phyloP scores from a whole-genome alignment of 306 rosid species.

The Pachyrhizus erosus region DNA sequence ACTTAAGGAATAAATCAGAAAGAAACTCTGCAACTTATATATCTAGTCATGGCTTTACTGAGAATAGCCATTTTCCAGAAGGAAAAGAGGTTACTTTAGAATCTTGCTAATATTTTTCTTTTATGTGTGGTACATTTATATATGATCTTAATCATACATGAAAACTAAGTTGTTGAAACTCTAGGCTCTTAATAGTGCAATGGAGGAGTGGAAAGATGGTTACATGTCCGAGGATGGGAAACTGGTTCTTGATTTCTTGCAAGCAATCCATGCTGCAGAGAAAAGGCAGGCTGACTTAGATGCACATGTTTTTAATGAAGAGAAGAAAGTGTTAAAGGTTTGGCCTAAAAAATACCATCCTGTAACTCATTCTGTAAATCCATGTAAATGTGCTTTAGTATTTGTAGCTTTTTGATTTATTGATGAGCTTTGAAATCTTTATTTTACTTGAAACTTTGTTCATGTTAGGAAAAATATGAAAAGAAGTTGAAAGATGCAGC shows the following conservation, averaged over 20 bases:
- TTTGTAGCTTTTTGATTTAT: constrained; percentile 21
- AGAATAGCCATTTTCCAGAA: constrained; percentile 45
- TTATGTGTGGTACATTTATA: constrained; percentile 21
- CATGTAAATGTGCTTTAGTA: constrained; percentile 32
- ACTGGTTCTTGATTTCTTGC: constrained; percentile 79
- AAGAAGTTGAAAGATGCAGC: constrained; percentile 89
- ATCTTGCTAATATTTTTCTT: constrained; percentile 19
- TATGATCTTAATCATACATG: constrained; percentile 27
- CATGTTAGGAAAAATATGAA: constrained; percentile 76
- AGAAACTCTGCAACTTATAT: constrained; percentile 40
- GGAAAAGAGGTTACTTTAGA: constrained; percentile 66
- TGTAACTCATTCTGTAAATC: constrained; percentile 30
- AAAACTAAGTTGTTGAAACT: constrained; percentile 41
- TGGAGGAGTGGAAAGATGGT: constrained; percentile 65
- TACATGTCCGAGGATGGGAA: constrained; percentile 84
- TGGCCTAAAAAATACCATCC: constrained; percentile 33
- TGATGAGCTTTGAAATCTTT: constrained; percentile 41
- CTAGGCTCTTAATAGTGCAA: constrained; percentile 60
- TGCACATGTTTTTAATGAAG: constrained; percentile 67
- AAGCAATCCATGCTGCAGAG: constrained; percentile 93
- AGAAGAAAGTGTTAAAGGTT: constrained; percentile 81
- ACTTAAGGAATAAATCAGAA: constrained; percentile 57
- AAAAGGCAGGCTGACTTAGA: constrained; percentile 87
- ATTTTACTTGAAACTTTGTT: constrained; percentile 18
- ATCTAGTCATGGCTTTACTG: constrained; percentile 42